Base-by-base conservation (phyloP, 73 alveolate species). In the Paraurostyla sp. region DNA sequence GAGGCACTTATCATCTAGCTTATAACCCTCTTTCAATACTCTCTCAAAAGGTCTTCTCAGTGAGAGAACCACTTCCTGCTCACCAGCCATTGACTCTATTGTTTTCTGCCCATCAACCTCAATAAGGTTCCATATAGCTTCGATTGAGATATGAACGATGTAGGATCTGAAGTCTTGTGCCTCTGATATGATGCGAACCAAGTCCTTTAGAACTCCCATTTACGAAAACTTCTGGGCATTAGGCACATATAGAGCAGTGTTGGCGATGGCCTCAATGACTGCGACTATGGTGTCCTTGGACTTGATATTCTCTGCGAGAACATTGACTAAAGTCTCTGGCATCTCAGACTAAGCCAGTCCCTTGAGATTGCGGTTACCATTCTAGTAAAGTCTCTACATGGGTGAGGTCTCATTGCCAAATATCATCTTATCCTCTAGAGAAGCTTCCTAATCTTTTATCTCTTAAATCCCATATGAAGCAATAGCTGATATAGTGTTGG, bases 61-160 rank as follows among this genome's bases (percentile, higher is more conserved):
- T 9, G 98, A 91, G 23, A 96, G 71, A 11, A 97, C 96, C 46
- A 97, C 93, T 58, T 97, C 99, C 88, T 88, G 91, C 63, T 92
- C 97, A 15, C 95, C 94, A 40, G 98, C 99, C 97, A 97, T 94
- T 65, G 94, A 88, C 63, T 95, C 92, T 54, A 96, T 93, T 29
- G 99, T 95, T 65, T 95, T 92, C 7, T 88, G 95, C 16, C 99
- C 99, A 18, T 94, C 98, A 40, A 96, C 98, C 93, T 97, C 99
- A 83, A 97, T 92, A 25, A 97, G 94, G 80, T 97, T 97, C 99
- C 99, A 97, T 27, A 97, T 97, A 33, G 98, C 98, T 80, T 96
- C 99, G 58, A 97, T 95, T 35, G 99, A 93, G 22, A 95, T 90
- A 60, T 96, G 92, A 0, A 97, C 99, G n/a, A 97, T 71, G 54